Evolutionary conservation across 352 stramenopile genomes (phyloP).

Genomic region (Globisporangium echinulatum): DNA sequence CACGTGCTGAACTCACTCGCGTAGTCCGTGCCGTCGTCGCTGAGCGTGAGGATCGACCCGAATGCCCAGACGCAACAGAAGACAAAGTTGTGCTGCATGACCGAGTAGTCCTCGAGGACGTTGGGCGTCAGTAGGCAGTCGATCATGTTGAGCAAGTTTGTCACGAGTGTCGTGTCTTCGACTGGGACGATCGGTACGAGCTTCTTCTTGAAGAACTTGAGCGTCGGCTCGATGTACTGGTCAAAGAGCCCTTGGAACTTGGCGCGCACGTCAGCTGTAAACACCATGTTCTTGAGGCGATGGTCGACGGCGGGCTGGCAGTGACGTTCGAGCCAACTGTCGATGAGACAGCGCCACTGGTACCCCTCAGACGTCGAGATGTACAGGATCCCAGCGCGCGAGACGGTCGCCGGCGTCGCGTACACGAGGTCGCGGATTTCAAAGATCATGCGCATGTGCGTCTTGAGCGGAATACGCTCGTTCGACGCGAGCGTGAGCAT

Average conservation of each 20-base stretch:
- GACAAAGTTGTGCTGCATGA: constrained; percentile 92
- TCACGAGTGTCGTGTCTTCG: constrained; percentile 92
- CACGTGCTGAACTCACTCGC: constrained; percentile 92
- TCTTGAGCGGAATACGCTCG: constrained; percentile 94
- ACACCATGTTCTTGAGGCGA: constrained; percentile 69
- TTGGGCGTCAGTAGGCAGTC: constrained; percentile 84
- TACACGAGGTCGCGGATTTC: constrained; percentile 95
- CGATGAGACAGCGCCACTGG: constrained; percentile 93
- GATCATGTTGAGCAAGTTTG: constrained; percentile 93
- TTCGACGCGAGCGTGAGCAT: constrained; percentile 96
- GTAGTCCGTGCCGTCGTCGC: constrained; percentile 94
- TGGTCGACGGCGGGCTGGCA: constrained; percentile 56
- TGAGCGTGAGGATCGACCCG: constrained; percentile 88
- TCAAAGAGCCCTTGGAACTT: constrained; percentile 89
- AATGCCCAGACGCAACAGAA: constrained; percentile 96
- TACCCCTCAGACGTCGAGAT: constrained; percentile 94
- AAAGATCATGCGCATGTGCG: constrained; percentile 97
- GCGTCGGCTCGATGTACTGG: constrained; percentile 89
- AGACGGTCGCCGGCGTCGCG: constrained; percentile 93
- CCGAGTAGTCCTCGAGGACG: constrained; percentile 63
- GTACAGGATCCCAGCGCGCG: constrained; percentile 93
- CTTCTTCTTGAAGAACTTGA: constrained; percentile 93
- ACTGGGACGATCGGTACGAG: constrained; percentile 88
- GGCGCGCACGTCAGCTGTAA: constrained; percentile 59
- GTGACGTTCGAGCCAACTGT: constrained; percentile 87